Evolutionary conservation across 495 filamentous ascomycete genomes (phyloP).

Genomic region (Trichoderma reesei): DNA sequence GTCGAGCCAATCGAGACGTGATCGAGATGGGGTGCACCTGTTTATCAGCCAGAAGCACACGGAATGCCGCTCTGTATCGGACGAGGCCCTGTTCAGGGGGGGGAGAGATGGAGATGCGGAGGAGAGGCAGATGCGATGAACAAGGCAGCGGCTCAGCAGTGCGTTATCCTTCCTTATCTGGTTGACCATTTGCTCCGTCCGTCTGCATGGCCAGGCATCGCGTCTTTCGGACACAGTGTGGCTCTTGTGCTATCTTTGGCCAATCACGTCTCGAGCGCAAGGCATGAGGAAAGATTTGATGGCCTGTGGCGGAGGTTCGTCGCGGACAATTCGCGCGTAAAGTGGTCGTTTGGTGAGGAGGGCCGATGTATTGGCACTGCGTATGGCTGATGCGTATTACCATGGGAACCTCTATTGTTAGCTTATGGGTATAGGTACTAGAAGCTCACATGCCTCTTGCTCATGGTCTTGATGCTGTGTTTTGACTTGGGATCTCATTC

Average conservation of each 20-base stretch:
- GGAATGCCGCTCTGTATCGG: no score
- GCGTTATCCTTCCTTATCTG: not conserved
- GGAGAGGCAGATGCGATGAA: no score
- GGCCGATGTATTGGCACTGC: conserved; percentile 10
- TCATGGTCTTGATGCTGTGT: no score
- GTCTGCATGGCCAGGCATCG: not conserved
- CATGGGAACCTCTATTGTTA: not conserved
- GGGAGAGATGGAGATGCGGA: no score
- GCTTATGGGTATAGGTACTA: no score
- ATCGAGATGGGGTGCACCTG: not conserved
- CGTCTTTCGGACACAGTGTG: conserved; percentile 3
- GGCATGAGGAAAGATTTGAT: conserved; percentile 1
- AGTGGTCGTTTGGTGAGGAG: not conserved
- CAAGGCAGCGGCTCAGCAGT: not conserved
- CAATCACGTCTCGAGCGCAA: not conserved
- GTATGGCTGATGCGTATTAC: conserved; percentile 9
- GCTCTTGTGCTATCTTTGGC: not conserved
- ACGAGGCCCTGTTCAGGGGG: no score
- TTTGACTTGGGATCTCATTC: no score
- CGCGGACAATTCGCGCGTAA: conserved; percentile 1
- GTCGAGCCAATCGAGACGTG: no score
- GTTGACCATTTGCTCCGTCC: not conserved
- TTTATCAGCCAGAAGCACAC: no score
- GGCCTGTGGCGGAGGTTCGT: not conserved
- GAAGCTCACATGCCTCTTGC: no score